These are phyloP conservation scores for Zygosaccharomyces pseudorouxii DNA, from an alignment of 805 yeast genomes.

Conservation along the genomic window DNA sequence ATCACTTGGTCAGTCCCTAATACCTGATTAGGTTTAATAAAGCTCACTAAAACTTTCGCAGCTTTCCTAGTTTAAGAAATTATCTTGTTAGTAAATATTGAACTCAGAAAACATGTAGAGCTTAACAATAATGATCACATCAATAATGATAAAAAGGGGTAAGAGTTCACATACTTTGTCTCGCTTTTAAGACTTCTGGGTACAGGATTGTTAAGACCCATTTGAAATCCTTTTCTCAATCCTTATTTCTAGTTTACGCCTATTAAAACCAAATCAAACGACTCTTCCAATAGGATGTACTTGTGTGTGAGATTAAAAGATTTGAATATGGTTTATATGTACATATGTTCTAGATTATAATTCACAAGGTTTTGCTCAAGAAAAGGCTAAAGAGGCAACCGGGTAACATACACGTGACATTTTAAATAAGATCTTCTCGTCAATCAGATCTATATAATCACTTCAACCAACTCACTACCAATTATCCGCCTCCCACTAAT, in stretches of 20 bases:
- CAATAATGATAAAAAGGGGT: background rate
- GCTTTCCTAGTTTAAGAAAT: conserved; percentile 57
- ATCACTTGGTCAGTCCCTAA: conserved; percentile 84
- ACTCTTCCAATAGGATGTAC: too few species aligned
- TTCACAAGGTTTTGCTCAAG: too few species aligned
- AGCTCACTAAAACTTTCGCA: conserved; percentile 83
- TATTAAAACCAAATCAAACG: too few species aligned
- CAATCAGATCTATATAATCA: too few species aligned
- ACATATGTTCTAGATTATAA: too few species aligned
- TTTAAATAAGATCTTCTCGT: too few species aligned
- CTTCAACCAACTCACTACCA: too few species aligned
- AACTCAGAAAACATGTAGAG: background rate
- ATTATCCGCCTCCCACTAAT: too few species aligned
- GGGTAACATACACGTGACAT: too few species aligned
- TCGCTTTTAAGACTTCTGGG: conserved; percentile 88
- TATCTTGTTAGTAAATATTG: conserved; percentile 2
- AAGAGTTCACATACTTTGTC: conserved; percentile 55
- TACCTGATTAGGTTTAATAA: conserved; percentile 90
- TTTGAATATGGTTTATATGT: too few species aligned
- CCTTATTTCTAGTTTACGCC: background rate
- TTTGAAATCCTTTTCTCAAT: conserved; percentile 19
- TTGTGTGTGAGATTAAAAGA: too few species aligned
- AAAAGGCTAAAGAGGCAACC: too few species aligned
- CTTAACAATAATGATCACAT: background rate
- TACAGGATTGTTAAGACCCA: conserved; percentile 90